Base-by-base conservation (phyloP, 2,329 filamentous ascomycete species). In the Talaromyces atroroseus region DNA sequence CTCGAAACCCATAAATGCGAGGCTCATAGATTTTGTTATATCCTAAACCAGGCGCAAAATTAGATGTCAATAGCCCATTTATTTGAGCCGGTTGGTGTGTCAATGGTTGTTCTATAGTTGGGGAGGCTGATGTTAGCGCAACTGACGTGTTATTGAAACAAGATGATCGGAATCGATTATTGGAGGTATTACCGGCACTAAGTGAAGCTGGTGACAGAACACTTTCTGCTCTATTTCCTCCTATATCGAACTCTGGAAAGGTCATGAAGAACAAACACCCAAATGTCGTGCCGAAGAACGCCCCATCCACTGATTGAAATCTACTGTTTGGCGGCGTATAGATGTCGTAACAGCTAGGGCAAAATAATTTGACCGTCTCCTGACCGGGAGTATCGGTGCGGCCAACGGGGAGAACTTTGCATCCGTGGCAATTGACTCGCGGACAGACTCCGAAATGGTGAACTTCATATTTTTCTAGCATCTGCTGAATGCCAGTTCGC, bases 391-490 rank as follows among this genome's bases (percentile, higher is more conserved):
- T 94, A 73, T 99, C 94, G 58, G 90, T 95, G 60, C 94, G 83
- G 38, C 94, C 94, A 20, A 99, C 92, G 1, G 94, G 94, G 5
- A 99, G 82, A 14, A 95, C 94, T 66, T 92, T 88, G 62, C 90
- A 89, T 59, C 89, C 87, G 66, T 91, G 88, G 80, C 94, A 99
- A 74, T 92, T 86, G 58, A 92, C 95, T 58, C 94, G 85, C n/a
- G 94, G 94, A 72, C 94, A 99, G 64, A 88, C 86, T 53, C 94
- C 94, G 69, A 99, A 99, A 76, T 99, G 92, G 60, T 92, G 89
- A 49, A 95, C 82, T 74, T 97, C 92, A 78, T 97, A 99, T 74
- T 99, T 99, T 74, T 99, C 94, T 61, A 92, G 90, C 94, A 99
- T 99, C 72, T 96, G 92, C 75, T 97, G 92, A 66, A 99, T 97